Base-by-base conservation (phyloP, 2,329 filamentous ascomycete genomes). In the Metarhizium guizhouense region DNA sequence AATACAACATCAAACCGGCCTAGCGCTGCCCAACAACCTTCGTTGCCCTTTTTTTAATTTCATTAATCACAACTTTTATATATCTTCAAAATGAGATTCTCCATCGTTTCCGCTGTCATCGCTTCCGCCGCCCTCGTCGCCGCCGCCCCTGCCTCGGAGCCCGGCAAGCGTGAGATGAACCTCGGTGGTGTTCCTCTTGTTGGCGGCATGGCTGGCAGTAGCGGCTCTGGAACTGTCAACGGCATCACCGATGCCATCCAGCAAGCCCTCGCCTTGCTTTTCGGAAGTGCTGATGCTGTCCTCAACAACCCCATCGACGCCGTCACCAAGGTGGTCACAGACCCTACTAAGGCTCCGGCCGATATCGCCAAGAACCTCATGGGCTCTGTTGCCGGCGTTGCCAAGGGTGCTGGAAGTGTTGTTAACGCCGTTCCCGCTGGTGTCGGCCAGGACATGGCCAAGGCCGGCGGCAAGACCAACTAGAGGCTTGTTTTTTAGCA, bases 221-320 rank as follows among this genome's bases (percentile, higher is more conserved):
- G 42, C 29, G 45, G 34, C 32, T 30, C 20, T n/a, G 38, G 18
- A 5, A 30, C 10, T 3, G 54, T 13, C 20, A 50, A 62, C 68
- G 3, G 56, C 38, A 11, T 47, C 43, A 32, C 40, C 47, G 51
- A 42, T 47, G 47, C 52, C n/a, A 52, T 2, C 38, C 60, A 62
- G 52, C 49, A 48, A 7, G 48, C 43, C 13, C 29, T 55, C 3
- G 55, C 59, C n/a, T 52, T 56, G 16, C 3, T 60, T 36, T 62
- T 62, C 57, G 58, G 58, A 43, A 10, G 51, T 2, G 60, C 32
- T 5, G 60, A 62, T 29, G 51, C 20, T 8, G 14, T 59, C 10
- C 58, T 62, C 40, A 62, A 62, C 55, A 53, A 56, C 16, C 60
- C 59, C 32, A 34, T 49, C 38, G 59, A 62, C 25, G 56, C 43